Base-by-base conservation (phyloP, 83 land plant genomes). In the Isoetes engelmannii region DNA sequence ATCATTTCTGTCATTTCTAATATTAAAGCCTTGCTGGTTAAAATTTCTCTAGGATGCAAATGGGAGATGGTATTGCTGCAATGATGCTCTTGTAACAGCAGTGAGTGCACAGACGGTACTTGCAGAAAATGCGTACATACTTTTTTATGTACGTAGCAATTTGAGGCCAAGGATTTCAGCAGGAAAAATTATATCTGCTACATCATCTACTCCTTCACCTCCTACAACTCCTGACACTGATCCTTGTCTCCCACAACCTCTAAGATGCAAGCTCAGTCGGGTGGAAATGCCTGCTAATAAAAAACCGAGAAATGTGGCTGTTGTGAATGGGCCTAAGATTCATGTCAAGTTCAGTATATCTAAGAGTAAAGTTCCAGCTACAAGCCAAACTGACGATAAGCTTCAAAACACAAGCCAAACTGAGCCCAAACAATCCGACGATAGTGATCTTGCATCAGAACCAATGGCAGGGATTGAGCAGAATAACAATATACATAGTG, bases 1-100 rank as follows among this genome's bases (percentile, higher is more conserved):
- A 66, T 0, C 68, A n/a, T 45, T 17, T 67, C 37, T 7, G n/a
- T 62, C 45, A n/a, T 42, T 41, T 54, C 41, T n/a, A 49, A 20
- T 9, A 45, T 18, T 48, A 47, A 5, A 20, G 76, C 21, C 37
- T 70, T 47, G 44, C 1, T 19, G 17, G 37, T 10, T n/a, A 12
- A 28, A 28, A 9, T 65, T 47, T 28, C 48, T 68, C 13, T 81
- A 94, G 98, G 97, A 94, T 78, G 70, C 92, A 46, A 66, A 61
- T 70, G 97, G 86, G 15, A 75, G 78, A 44, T 94, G 98, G 98
- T 94, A 82, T 79, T 88, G 97, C 79, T 94, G 98, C 71, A 82
- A 94, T 76, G 98, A 94, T 81, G 73, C 87, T 6, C 78, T 68
- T 71, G 97, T 90, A 67, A 61, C 88, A 61, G 65, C 75, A 6